Base-by-base conservation (phyloP, 148 eudicot species). In the Dianthus caryophyllus region DNA sequence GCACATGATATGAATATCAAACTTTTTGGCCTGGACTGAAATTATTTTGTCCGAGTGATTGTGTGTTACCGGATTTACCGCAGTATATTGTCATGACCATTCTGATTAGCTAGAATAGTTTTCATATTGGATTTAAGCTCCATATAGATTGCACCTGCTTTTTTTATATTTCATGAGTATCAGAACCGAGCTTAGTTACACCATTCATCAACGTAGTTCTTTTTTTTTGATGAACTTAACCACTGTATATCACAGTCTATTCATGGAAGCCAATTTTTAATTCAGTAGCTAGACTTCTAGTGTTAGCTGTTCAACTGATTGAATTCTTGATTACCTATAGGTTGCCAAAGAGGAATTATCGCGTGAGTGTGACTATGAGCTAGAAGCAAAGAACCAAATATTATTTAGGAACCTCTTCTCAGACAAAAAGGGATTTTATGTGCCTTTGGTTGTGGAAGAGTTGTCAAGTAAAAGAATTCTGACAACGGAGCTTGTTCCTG, bases 281-380 rank as follows among this genome's bases (percentile, higher is more conserved):
- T 18, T 6, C 27, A 11, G 22, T 17, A 26, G 24, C 46, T 41
- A 27, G 48, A 72, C 26, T 21, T 15, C 26, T 5, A 54, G 13
- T 56, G 29, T 20, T 47, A n/a, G 29, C 8, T 65, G 47, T 48
- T 27, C 44, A 16, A 15, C 60, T 55, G 27, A 75, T n/a, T 10
- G 29, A 22, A 51, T 67, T 59, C 36, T 64, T 66, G 27, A 54
- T 38, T 64, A 26, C 33, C 44, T 58, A 33, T 78, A 92, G 98
- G 98, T 94, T 48, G 98, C 98, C n/a, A 94, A 90, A 76, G 95
- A 94, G 78, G 98, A 94, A 78, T 73, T 94, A 76, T 81, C 98
- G 51, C 91, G 83, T 48, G 98, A 94, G 78, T 94, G 98, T 74
- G 88, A 94, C 77, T 94, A 94, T 74, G 85, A 75, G 75, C 71